Evolutionary conservation across 2,329 filamentous ascomycete genomes (phyloP).

Genomic region (Fusarium secorum): DNA sequence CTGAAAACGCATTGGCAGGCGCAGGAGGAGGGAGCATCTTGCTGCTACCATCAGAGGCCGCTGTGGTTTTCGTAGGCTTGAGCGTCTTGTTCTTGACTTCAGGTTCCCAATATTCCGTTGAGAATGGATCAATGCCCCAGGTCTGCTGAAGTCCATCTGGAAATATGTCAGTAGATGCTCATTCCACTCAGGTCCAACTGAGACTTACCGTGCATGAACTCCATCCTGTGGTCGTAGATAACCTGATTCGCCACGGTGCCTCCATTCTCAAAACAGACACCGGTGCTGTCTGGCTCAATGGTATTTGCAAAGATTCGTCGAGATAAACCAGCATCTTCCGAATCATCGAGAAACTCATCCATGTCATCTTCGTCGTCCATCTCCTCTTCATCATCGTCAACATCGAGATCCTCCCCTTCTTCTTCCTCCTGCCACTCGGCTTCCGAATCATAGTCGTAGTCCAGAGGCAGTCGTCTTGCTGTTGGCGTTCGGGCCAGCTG

Average conservation of each 20-base stretch:
- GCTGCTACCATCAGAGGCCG: conserved; percentile 17
- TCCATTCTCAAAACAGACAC: conserved; percentile 81
- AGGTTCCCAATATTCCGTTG: conserved; percentile 77
- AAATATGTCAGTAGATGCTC: conserved; percentile 28
- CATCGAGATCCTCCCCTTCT: conserved; percentile 72
- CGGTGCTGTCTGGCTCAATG: conserved; percentile 78
- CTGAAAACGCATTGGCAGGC: conserved; percentile 50
- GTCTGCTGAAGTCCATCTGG: conserved; percentile 59
- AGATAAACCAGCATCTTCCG: conserved; percentile 70
- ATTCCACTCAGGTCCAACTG: not conserved
- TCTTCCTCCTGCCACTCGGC: conserved; percentile 86
- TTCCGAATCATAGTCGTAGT: conserved; percentile 88
- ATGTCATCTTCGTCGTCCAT: conserved; percentile 81
- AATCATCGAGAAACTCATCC: conserved; percentile 89
- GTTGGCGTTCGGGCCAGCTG: conserved; percentile 63
- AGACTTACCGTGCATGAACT: conserved; percentile 73
- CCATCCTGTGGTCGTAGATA: conserved; percentile 72
- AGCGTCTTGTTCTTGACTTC: conserved; percentile 46
- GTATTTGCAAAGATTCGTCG: conserved; percentile 70
- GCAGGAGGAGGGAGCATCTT: conserved; percentile 48
- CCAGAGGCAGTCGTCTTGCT: conserved; percentile 65
- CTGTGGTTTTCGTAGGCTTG: conserved; percentile 19
- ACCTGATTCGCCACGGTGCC: conserved; percentile 57
- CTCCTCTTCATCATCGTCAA: conserved; percentile 75
- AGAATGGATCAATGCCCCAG: conserved; percentile 81